phyloP scores from a whole-genome alignment of 352 stramenopile genomes.

The Globisporangium heterothallicum region DNA sequence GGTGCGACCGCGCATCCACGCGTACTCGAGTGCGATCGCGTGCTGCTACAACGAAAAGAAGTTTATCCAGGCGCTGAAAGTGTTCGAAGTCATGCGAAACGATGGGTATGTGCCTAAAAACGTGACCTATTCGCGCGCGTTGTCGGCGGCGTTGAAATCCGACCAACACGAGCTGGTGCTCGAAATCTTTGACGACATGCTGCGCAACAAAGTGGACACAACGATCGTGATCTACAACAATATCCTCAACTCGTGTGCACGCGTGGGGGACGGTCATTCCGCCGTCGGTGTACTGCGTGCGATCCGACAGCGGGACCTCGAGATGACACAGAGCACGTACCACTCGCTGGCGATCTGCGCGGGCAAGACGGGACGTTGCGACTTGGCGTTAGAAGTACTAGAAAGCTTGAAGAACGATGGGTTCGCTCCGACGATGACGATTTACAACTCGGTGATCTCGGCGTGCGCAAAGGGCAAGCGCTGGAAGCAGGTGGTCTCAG shows the following conservation, averaged over 20 bases:
- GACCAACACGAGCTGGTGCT: constrained; percentile 79
- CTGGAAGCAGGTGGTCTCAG: constrained; percentile 54
- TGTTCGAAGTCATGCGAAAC: constrained; percentile 86
- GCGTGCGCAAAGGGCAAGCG: constrained; percentile 72
- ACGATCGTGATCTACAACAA: constrained; percentile 84
- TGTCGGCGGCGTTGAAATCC: constrained; percentile 76
- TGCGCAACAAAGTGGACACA: constrained; percentile 62
- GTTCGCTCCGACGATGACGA: constrained; percentile 56
- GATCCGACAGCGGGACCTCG: constrained; percentile 47
- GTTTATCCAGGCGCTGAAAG: constrained; percentile 62
- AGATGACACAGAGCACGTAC: constrained; percentile 75
- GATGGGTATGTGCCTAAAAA: constrained; percentile 74
- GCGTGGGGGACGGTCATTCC: constrained; percentile 63
- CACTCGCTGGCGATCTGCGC: constrained; percentile 78
- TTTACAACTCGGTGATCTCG: constrained; percentile 79
- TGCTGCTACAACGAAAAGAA: constrained; percentile 73
- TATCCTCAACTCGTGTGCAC: constrained; percentile 80
- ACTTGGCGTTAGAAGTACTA: constrained; percentile 63
- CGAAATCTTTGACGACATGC: constrained; percentile 86
- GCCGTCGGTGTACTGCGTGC: constrained; percentile 59
- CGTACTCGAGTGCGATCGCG: constrained; percentile 75
- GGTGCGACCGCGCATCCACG: constrained; percentile 71
- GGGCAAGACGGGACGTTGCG: constrained; percentile 67
- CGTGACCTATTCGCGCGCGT: constrained; percentile 80
- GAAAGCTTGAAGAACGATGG: constrained; percentile 38